phyloP scores from a whole-genome alignment of 495 filamentous ascomycete species.

The Saxophila tyrrhenica region DNA sequence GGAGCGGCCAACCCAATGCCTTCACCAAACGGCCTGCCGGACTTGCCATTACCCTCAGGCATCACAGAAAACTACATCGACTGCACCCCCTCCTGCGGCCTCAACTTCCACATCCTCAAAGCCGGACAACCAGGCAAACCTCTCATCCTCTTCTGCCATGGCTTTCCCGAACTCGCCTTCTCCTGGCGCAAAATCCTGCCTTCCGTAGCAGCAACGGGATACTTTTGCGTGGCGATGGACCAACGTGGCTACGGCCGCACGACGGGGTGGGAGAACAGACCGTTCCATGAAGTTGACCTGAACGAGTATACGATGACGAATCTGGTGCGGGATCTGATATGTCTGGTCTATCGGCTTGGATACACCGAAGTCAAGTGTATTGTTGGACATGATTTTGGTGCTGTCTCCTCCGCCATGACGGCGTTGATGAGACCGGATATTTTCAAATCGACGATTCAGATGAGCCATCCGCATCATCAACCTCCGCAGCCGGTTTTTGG shows the following conservation, averaged over 20 bases:
- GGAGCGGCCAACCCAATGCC: too few relatives aligned
- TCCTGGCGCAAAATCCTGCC: conserved; percentile 57
- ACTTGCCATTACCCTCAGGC: conserved; percentile 43
- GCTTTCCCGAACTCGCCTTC: conserved; percentile 57
- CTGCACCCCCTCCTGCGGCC: conserved; percentile 34
- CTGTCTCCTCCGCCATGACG: conserved; percentile 45
- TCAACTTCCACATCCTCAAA: conserved; percentile 52
- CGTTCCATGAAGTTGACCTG: conserved; percentile 43
- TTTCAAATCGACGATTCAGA: conserved; percentile 42
- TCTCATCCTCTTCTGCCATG: conserved; percentile 52
- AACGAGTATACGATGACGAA: conserved; percentile 45
- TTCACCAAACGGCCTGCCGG: conserved; percentile 19
- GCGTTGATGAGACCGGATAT: conserved; percentile 54
- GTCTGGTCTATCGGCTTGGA: conserved; percentile 49
- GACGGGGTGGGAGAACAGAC: conserved; percentile 44
- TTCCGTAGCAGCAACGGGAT: conserved; percentile 43
- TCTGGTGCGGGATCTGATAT: conserved; percentile 50
- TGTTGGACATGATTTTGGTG: conserved; percentile 58
- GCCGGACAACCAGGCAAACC: conserved; percentile 39
- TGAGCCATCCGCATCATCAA: conserved; percentile 48
- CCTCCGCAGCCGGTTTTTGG: conserved; percentile 41
- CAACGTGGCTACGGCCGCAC: conserved; percentile 61
- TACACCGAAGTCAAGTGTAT: conserved; percentile 48
- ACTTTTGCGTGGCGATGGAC: conserved; percentile 54
- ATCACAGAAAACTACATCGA: conserved; percentile 41